Percentiles rank a stretch among this genome's conserved stretches.
Conservation (phyloP, 1,139 yeast species). For the Yamadazyma dushanensis region DNA sequence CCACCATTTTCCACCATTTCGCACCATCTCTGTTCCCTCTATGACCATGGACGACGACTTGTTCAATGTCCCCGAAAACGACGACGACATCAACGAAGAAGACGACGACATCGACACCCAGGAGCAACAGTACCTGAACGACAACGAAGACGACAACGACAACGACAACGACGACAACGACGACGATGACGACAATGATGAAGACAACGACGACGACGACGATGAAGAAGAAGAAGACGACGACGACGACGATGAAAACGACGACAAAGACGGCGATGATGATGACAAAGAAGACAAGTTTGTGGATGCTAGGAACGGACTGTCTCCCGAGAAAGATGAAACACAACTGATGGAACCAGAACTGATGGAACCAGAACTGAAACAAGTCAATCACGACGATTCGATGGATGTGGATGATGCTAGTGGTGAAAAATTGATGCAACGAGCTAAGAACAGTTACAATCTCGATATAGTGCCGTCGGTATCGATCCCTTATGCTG, state of each 20-base stretch:
- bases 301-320: slow-evolving; percentile 20
- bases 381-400: slow-evolving; percentile 9
- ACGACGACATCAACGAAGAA: slow-evolving; percentile 22
- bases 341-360: neutral
- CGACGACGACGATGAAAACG: slow-evolving; percentile 20
- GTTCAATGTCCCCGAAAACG: slow-evolving; percentile 23
- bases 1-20: neutral
- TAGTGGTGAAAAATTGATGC: slow-evolving; percentile 36
- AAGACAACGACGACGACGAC: slow-evolving; percentile 19
- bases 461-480: slow-evolving; percentile 63
- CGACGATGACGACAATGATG: slow-evolving; percentile 15
- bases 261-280: slow-evolving; percentile 20
- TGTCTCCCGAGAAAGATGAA: slow-evolving; percentile 7
- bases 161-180: slow-evolving; percentile 21
- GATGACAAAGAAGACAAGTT: slow-evolving; percentile 20
- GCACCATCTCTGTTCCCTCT: slow-evolving; percentile 1
- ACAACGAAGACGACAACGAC: slow-evolving; percentile 21
- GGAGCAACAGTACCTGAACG: slow-evolving; percentile 15
- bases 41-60: slow-evolving; percentile 21
- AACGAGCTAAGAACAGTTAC: slow-evolving; percentile 46
- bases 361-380: neutral
- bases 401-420: slow-evolving; percentile 13
- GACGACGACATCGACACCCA: slow-evolving; percentile 22
- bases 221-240: slow-evolving; percentile 20
- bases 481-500: slow-evolving; percentile 70